These are phyloP conservation scores for Pholiota conissans DNA, from an alignment of 768 basidiomycete genomes.

Conservation along the genomic window DNA sequence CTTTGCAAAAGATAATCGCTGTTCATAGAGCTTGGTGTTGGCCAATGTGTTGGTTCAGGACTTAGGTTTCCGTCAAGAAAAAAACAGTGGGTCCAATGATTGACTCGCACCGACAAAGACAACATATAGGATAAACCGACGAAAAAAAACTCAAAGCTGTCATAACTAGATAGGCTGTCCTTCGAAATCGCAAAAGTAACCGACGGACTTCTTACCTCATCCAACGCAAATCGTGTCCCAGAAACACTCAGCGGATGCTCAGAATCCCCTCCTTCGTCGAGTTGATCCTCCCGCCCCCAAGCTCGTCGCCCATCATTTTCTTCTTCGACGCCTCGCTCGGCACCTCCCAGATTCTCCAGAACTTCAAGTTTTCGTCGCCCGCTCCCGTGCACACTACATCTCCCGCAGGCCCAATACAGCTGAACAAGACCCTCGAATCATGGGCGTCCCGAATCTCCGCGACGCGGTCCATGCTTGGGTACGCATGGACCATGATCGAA, in stretches of 20 bases:
- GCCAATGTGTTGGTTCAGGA: too few species aligned
- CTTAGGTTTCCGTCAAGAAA: too few species aligned
- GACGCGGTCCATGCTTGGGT: slow-evolving; percentile 82
- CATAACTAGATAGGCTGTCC: background rate
- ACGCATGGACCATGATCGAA: slow-evolving; percentile 77
- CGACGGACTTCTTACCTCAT: too few species aligned
- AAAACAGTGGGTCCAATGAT: background rate
- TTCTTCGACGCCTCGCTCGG: slow-evolving; percentile 43
- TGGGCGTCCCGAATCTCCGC: slow-evolving; percentile 90
- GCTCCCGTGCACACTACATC: slow-evolving; percentile 92
- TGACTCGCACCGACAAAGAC: background rate
- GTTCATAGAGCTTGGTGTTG: too few species aligned
- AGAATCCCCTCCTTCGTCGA: slow-evolving; percentile 51
- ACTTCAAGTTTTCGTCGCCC: slow-evolving; percentile 95
- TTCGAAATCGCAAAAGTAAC: too few species aligned
- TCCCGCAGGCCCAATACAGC: slow-evolving; percentile 82
- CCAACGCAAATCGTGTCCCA: background rate
- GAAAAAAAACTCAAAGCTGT: background rate
- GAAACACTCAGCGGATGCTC: slow-evolving; percentile 35
- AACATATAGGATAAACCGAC: background rate
- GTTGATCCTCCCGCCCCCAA: slow-evolving; percentile 41
- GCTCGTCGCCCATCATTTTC: slow-evolving; percentile 46
- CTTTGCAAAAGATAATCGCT: too few species aligned
- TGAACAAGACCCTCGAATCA: slow-evolving; percentile 87
- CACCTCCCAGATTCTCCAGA: slow-evolving; percentile 87